Base-by-base conservation (phyloP, 2,329 filamentous ascomycete genomes). In the Coniochaeta ligniaria region DNA sequence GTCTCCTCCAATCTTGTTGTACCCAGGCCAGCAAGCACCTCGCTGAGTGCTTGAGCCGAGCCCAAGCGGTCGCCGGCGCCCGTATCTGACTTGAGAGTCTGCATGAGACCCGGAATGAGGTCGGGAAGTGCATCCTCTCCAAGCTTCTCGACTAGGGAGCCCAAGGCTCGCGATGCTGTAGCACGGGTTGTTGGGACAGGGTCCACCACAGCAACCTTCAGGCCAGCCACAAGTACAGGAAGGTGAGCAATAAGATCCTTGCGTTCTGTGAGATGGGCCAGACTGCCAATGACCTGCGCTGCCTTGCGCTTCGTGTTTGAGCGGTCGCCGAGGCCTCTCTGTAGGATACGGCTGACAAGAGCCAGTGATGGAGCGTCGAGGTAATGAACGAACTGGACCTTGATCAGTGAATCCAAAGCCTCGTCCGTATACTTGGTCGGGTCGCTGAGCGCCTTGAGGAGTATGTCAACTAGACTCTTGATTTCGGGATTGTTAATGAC, bases 401-500 rank as follows among this genome's bases (percentile, higher is more conserved):
- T 97, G 79, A 99, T 97, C 61, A 99, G 83, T 0, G 92, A 82
- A 72, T 99, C 94, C 62, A 99, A 80, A 17, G 95, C 95, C 66
- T 96, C 91, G 69, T 99, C 94, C 0, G 96, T 99, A 76, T 96
- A 92, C 72, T 95, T 98, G 0, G 94, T 99, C 1, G 95, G 93
- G 72, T 99, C 95, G 69, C 95, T 99, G 62, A 99, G 85, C 63
- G 95, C 96, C 76, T 97, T 98, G 67, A 99, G 87, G 36, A 99
- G 83, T 60, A 97, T 90, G 68, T 89, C 88, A 61, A 98, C 94
- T 16, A 98, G 82, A 65, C 88, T 85, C 83, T 97, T 97, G 71
- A 99, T 91, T 75, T 99, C 95, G 4, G 95, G 95, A 73, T 99
- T 99, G 74, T 84, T 96, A 73, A 99, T 99, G 66, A 99, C 96